A percentile compares a stretch with the other conserved stretches of the same genome.
These are phyloP conservation scores for Citrus australasica DNA, from an alignment of 345 rosid species.

Conservation along the genomic window DNA sequence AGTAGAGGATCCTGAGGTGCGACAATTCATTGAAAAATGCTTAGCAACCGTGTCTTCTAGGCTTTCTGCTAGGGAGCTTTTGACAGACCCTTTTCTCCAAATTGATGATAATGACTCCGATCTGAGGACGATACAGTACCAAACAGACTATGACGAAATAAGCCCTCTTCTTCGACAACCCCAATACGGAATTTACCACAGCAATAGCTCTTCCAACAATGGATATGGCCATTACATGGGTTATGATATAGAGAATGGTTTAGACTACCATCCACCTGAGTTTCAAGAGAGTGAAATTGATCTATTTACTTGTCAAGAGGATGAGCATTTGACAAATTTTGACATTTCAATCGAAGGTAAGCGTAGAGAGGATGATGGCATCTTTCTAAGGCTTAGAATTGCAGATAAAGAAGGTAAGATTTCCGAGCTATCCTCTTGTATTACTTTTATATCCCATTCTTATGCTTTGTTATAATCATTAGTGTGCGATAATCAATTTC, in stretches of 20 bases:
- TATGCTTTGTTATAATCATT: background rate
- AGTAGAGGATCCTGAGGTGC: constrained; percentile 79
- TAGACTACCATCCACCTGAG: constrained; percentile 41
- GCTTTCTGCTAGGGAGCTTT: constrained; percentile 80
- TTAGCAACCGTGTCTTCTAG: constrained; percentile 76
- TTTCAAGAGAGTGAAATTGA: constrained; percentile 48
- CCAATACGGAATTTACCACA: constrained; percentile 21
- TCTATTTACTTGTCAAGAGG: constrained; percentile 59
- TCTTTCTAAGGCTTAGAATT: constrained; percentile 82
- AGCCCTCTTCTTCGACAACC: constrained; percentile 51
- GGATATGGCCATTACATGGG: constrained; percentile 28
- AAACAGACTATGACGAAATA: constrained; percentile 37
- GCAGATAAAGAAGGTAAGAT: constrained; percentile 78
- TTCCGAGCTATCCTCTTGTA: background rate
- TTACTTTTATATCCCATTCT: background rate
- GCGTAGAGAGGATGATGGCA: constrained; percentile 59
- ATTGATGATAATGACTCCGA: constrained; percentile 43
- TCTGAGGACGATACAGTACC: constrained; percentile 36
- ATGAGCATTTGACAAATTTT: constrained; percentile 38
- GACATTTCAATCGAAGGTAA: constrained; percentile 80
- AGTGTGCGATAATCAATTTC: background rate
- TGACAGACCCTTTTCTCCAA: constrained; percentile 77
- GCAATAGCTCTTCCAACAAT: constrained; percentile 25
- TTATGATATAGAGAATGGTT: constrained; percentile 30
- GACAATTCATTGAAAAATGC: constrained; percentile 87